These are phyloP conservation scores for Xylaria intraflava DNA, from an alignment of 495 filamentous ascomycete genomes.

Conservation along the genomic window DNA sequence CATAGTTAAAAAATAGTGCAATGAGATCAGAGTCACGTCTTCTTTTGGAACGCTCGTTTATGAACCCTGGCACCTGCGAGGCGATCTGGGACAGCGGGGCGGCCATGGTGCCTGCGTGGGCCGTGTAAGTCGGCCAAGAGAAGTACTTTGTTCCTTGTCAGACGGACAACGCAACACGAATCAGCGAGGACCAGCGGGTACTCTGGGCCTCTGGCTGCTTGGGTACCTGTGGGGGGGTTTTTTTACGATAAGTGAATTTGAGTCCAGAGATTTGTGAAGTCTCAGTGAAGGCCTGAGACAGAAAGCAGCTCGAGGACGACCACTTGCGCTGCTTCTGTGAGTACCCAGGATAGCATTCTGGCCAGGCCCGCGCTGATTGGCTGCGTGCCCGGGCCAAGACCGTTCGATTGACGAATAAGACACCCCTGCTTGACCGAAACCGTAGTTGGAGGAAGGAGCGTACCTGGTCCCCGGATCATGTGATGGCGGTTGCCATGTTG, in stretches of 20 bases:
- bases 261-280: conserved; percentile 32
- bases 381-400: conserved; percentile 8
- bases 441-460: conserved; percentile 15
- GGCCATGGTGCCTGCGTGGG: conserved; percentile 29
- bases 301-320: conserved; percentile 29
- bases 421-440: conserved; percentile 14
- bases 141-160: conserved; percentile 31
- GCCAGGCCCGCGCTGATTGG: conserved; percentile 10
- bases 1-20: conserved; percentile 29
- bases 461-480: conserved; percentile 26
- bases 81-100: conserved; percentile 29
- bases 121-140: conserved; percentile 33
- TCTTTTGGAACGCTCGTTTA: conserved; percentile 24
- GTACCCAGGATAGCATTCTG: conserved; percentile 16
- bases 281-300: conserved; percentile 33
- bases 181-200: conserved; percentile 31
- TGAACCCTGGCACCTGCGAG: conserved; percentile 27
- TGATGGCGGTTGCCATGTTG: conserved; percentile 14
- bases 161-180: conserved; percentile 32
- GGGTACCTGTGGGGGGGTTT: conserved; percentile 31
- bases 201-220: conserved; percentile 18
- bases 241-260: conserved; percentile 32
- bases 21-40: conserved; percentile 24
- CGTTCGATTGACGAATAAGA: conserved; percentile 12
- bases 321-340: conserved; percentile 30